These are phyloP conservation scores for Colletotrichum chlorophyti DNA, from an alignment of 2,329 filamentous ascomycete genomes.

Conservation along the genomic window DNA sequence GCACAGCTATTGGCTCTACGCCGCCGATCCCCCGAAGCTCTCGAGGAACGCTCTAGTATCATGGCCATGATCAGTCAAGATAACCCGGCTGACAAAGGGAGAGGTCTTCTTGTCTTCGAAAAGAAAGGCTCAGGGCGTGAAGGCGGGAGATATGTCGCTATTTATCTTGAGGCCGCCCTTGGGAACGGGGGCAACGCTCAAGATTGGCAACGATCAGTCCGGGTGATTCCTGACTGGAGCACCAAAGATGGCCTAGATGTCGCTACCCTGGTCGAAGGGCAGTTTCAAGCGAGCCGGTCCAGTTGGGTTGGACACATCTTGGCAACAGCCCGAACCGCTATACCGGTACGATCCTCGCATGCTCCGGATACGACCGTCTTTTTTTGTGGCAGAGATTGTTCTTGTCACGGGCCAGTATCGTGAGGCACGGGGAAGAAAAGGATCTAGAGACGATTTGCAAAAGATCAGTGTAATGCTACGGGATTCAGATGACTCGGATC, in stretches of 20 bases:
- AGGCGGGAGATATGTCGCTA: not conserved
- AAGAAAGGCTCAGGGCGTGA: not conserved
- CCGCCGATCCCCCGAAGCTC: not conserved
- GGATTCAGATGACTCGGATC: not conserved
- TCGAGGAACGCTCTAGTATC: not conserved
- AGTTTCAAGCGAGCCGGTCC: not conserved
- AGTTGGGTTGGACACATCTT: not conserved
- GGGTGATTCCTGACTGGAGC: not conserved
- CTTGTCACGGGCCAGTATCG: not conserved
- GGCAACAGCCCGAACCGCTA: not conserved
- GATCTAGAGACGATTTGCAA: not conserved
- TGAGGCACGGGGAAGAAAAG: not conserved
- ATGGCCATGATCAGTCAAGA: not conserved
- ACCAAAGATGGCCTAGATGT: not conserved
- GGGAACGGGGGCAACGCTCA: not conserved
- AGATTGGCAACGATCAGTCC: not conserved
- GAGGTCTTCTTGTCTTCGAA: not conserved
- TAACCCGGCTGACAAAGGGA: not conserved
- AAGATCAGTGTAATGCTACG: not conserved
- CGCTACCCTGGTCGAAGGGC: too few species aligned
- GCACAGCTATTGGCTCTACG: not conserved
- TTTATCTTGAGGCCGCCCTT: constrained; percentile 1
- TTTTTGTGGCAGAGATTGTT: not conserved
- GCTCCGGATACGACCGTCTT: too few species aligned
- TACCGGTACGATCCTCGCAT: not conserved